Percentiles rank a stretch among this genome's conserved stretches.
phyloP scores from a whole-genome alignment of 225 moss, liverwort and hornwort species.

The Climacium dendroides region DNA sequence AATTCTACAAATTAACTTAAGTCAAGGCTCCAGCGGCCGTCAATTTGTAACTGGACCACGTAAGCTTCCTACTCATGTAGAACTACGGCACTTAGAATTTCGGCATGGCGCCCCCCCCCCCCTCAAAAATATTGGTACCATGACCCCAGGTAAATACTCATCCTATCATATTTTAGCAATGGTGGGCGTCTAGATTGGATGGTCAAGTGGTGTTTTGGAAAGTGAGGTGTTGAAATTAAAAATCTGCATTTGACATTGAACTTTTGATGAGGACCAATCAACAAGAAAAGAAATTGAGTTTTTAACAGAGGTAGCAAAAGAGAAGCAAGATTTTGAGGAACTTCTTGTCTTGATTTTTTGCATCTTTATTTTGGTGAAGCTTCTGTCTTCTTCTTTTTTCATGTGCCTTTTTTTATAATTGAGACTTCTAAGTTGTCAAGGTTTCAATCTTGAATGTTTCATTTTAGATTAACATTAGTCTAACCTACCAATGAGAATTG shows the following conservation, averaged over 20 bases:
- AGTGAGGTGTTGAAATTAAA: no score
- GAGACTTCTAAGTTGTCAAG: neutral
- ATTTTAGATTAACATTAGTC: rapidly evolving
- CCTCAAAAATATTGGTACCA: neutral
- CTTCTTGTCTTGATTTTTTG: neutral
- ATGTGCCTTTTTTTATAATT: neutral
- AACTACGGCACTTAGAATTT: no score
- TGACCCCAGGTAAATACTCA: neutral
- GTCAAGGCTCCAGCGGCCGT: neutral
- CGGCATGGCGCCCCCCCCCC: no score
- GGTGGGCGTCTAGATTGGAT: neutral
- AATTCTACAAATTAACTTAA: neutral
- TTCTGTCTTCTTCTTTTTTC: neutral
- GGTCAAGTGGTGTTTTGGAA: neutral
- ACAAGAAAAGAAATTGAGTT: no score
- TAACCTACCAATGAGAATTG: neutral
- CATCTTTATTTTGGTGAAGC: no score
- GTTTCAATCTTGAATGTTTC: neutral
- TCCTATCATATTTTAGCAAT: neutral
- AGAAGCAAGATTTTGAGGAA: neutral
- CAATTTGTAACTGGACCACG: neutral
- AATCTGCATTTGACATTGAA: neutral
- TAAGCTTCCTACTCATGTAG: neutral
- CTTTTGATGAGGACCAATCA: neutral
- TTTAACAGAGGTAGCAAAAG: no score